Evolutionary conservation across 2,329 filamentous ascomycete genomes (phyloP), one percentile per base, ranked within the genome.

Genomic region (Penicillium rolfsii): DNA sequence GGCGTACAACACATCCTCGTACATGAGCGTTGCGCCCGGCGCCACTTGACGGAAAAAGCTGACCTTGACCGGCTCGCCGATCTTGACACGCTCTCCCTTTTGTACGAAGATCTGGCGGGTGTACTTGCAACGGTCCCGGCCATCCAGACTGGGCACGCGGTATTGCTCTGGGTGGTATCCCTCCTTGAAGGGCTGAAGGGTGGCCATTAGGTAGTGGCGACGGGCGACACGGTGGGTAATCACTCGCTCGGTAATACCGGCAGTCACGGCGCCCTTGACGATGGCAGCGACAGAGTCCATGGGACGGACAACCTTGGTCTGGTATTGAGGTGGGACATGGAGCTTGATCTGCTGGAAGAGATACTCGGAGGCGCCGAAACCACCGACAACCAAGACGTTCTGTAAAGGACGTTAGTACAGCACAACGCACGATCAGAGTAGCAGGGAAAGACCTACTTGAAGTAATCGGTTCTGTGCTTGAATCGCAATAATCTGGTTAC

Each of bases 331-430:
- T 40, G 95, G 95, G 1, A 99, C 95, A 75, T 98, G 95, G 49
- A 98, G 88, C 80, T 97, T 97, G 83, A 99, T 98, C 79, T 99
- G 95, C 79, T 98, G 94, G 87, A 98, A 99, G 62, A 99, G 89
- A 76, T 98, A 98, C 80, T 99, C 95, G 7, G 94, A 98, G 33
- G 94, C 95, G 81, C 95, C 95, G 75, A 99, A 99, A 69, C 95
- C 95, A 84, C 95, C 95, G 9, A 99, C 95, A 7, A 99, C 93
- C 63, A 99, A 83, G 57, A 99, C 95, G 76, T 97, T 98, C 84
- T 88, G 66, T 45, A 40, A 40, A 33, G 36, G 5, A 4, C 24
- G 64, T 75, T 66, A 76, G 66, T 8, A n/a, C 9, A 22, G 38
- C 9, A 22, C 2, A 35, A 26, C 24, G 35, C 14, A 9, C 41